phyloP scores from a whole-genome alignment of 495 filamentous ascomycete species.

The Penicillium paradoxum region DNA sequence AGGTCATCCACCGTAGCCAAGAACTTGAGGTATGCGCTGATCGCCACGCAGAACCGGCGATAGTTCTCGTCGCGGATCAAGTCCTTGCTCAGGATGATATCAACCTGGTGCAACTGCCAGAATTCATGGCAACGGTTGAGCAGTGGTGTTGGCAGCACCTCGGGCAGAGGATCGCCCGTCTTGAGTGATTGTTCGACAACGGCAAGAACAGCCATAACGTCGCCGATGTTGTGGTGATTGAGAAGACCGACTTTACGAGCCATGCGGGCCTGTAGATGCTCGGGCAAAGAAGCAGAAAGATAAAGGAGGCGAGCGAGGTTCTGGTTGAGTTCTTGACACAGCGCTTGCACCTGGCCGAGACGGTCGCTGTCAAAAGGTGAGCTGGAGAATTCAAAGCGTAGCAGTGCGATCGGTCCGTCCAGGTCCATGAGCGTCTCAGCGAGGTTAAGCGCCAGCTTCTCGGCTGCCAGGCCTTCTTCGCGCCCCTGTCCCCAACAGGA shows the following conservation, averaged over 20 bases:
- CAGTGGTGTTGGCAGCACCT: conserved; percentile 38
- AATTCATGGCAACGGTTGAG: conserved; percentile 31
- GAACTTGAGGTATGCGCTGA: conserved; percentile 37
- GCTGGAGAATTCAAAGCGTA: conserved; percentile 39
- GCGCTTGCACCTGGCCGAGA: conserved; percentile 28
- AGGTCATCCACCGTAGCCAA: conserved; percentile 35
- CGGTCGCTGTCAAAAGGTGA: conserved; percentile 37
- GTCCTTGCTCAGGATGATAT: conserved; percentile 24
- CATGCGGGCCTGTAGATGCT: conserved; percentile 25
- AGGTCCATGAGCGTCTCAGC: conserved; percentile 28
- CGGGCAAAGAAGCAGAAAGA: conserved; percentile 32
- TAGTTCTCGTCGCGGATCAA: conserved; percentile 35
- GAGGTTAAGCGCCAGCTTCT: conserved; percentile 33
- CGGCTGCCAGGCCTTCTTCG: conserved; percentile 25
- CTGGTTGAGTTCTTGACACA: conserved; percentile 37
- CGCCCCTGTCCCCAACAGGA: conserved; percentile 35
- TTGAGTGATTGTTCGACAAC: conserved; percentile 39
- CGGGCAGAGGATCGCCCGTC: conserved; percentile 39
- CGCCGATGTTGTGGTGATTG: conserved; percentile 36
- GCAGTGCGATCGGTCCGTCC: conserved; percentile 29
- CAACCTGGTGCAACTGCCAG: conserved; percentile 20
- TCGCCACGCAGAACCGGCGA: conserved; percentile 36
- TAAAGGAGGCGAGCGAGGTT: conserved; percentile 31
- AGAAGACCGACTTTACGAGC: conserved; percentile 29
- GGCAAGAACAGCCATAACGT: conserved; percentile 39